A percentile compares a stretch with the other conserved stretches of the same genome.
Conservation (phyloP, 805 yeast genomes). For the Osmozyma mogii region DNA sequence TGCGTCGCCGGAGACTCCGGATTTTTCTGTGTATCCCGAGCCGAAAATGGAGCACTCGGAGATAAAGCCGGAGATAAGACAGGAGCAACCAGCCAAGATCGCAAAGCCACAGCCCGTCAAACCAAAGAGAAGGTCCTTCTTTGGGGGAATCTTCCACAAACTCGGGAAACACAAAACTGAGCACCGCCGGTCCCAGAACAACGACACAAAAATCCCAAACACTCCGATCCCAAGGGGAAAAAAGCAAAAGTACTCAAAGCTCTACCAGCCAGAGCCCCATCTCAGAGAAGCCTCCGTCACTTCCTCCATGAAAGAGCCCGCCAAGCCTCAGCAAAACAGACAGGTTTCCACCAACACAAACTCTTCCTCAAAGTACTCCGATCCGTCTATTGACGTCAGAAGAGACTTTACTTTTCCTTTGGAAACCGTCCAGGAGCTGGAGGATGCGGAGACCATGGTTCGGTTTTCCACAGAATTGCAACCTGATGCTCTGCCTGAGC, state of each 20-base stretch:
- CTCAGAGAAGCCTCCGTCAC: slow-evolving; percentile 8
- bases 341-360: background rate
- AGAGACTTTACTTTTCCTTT: background rate
- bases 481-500: no score
- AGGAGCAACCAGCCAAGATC: no score
- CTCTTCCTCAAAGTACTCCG: slow-evolving; percentile 1
- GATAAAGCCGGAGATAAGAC: no score
- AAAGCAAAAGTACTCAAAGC: slow-evolving; percentile 13
- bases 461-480: no score
- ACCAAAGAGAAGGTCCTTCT: no score
- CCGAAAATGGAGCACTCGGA: no score
- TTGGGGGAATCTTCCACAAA: no score
- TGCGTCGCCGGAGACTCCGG: no score
- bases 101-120: no score
- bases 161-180: slow-evolving; percentile 1
- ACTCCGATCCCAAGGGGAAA: slow-evolving; percentile 19
- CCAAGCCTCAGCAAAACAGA: no score
- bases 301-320: slow-evolving; percentile 1
- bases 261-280: slow-evolving; percentile 19
- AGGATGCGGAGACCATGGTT: no score
- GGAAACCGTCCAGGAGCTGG: background rate
- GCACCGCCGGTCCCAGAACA: slow-evolving; percentile 1
- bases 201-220: slow-evolving; percentile 9
- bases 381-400: slow-evolving; percentile 2
- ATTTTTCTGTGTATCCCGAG: no score